These are phyloP conservation scores for Talaromyces sp. DNA, from an alignment of 2,329 filamentous ascomycete species.

Conservation along the genomic window DNA sequence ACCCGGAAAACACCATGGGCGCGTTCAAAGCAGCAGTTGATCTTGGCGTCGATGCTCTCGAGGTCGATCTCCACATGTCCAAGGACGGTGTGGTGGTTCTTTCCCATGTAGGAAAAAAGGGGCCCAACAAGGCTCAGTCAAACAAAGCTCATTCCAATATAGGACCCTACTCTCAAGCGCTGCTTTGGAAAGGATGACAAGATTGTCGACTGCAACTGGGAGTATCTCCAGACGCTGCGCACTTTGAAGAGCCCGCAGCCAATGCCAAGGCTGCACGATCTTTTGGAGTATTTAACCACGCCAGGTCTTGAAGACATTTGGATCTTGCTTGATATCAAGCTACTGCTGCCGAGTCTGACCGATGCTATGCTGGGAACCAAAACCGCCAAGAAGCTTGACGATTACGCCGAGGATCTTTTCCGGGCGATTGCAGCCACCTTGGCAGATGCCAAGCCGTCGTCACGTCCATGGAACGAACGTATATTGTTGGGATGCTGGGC, in stretches of 20 bases:
- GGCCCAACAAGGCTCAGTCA: background rate
- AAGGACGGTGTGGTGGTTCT: constrained; percentile 80
- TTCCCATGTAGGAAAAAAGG: constrained; percentile 58
- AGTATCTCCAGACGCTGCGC: constrained; percentile 62
- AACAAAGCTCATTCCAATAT: background rate
- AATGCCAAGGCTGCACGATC: constrained; percentile 70
- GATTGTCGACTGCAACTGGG: constrained; percentile 73
- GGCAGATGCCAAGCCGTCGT: constrained; percentile 43
- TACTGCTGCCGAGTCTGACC: constrained; percentile 25
- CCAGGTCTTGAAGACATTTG: constrained; percentile 66
- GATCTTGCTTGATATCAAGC: constrained; percentile 86
- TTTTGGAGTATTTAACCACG: constrained; percentile 66
- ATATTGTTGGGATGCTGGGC: constrained; percentile 82
- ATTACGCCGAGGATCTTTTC: constrained; percentile 61
- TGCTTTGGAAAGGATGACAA: constrained; percentile 73
- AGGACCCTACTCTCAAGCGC: constrained; percentile 72
- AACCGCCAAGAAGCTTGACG: constrained; percentile 23
- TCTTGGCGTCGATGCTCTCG: constrained; percentile 73
- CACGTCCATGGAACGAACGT: constrained; percentile 64
- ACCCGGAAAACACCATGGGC: constrained; percentile 80
- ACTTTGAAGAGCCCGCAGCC: constrained; percentile 64
- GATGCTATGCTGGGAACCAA: constrained; percentile 6
- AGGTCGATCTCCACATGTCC: constrained; percentile 85
- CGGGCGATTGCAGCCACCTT: constrained; percentile 62
- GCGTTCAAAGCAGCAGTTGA: constrained; percentile 71